A percentile compares a stretch with the other conserved stretches of the same genome.
Evolutionary conservation across 2,329 filamentous ascomycete genomes (phyloP).

Genomic region (Pseudogymnoascus sp.): DNA sequence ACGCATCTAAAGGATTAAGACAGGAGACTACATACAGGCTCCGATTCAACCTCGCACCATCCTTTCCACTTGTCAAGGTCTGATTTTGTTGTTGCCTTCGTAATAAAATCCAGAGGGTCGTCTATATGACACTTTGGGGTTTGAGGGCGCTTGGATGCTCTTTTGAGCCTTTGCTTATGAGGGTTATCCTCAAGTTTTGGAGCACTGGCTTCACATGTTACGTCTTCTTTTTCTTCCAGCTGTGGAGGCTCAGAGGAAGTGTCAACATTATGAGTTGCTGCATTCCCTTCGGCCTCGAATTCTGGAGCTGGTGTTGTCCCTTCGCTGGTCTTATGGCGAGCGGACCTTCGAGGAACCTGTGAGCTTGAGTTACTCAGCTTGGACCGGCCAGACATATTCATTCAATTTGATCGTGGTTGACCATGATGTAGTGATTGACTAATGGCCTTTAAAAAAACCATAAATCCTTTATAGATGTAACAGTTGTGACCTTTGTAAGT

Average conservation of each 20-base stretch:
- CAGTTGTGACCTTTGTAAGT: background rate
- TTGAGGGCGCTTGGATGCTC: background rate
- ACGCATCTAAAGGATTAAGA: background rate
- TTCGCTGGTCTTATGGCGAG: constrained; percentile 1
- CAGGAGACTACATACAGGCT: constrained; percentile 56
- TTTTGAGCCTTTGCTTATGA: constrained; percentile 3
- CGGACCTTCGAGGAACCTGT: background rate
- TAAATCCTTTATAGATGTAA: background rate
- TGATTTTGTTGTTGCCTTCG: constrained; percentile 42
- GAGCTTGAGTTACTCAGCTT: constrained; percentile 7
- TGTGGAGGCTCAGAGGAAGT: background rate
- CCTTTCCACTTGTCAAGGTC: constrained; percentile 61
- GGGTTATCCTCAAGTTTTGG: background rate
- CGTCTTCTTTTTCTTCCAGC: background rate
- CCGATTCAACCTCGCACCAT: constrained; percentile 83
- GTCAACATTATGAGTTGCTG: background rate
- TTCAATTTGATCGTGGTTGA: background rate
- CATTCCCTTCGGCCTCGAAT: background rate
- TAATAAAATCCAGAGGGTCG: constrained; percentile 22
- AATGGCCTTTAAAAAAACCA: background rate
- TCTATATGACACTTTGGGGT: background rate
- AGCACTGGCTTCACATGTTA: background rate
- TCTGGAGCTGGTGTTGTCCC: background rate
- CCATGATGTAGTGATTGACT: constrained; percentile 1
- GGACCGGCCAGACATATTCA: constrained; percentile 1